phyloP scores from a whole-genome alignment of 106 monocot species.

The Amphibolis antarctica region DNA sequence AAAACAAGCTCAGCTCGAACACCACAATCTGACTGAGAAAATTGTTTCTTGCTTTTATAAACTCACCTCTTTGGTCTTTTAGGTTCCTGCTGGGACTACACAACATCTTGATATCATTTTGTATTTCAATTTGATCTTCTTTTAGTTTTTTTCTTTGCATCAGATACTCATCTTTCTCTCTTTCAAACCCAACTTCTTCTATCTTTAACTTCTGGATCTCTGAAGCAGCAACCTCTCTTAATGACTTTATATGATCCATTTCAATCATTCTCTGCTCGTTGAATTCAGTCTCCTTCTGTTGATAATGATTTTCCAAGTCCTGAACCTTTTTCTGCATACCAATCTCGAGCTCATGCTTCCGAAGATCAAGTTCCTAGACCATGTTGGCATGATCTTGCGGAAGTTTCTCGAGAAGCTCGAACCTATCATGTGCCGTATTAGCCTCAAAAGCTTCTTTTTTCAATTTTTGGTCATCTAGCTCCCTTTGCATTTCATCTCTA shows the following conservation, averaged over 20 bases:
- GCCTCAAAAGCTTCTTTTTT: slow-evolving; percentile 63
- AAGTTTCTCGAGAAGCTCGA: slow-evolving; percentile 35
- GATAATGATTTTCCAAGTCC: slow-evolving; percentile 13
- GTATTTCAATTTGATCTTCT: slow-evolving; percentile 64
- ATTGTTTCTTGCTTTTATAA: slow-evolving; percentile 45
- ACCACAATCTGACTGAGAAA: slow-evolving; percentile 26
- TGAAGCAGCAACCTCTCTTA: slow-evolving; percentile 27
- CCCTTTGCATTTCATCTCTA: slow-evolving; percentile 27
- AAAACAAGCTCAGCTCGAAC: slow-evolving; percentile 29
- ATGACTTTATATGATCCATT: too few relatives aligned
- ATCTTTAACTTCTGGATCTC: too few relatives aligned
- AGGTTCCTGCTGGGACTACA: slow-evolving; percentile 49
- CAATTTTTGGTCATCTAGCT: slow-evolving; percentile 47
- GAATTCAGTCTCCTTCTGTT: slow-evolving; percentile 19
- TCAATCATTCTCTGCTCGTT: too few relatives aligned
- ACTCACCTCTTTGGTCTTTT: slow-evolving; percentile 58
- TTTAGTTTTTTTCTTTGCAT: too few relatives aligned
- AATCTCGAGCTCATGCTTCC: slow-evolving; percentile 23
- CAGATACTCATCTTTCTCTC: too few relatives aligned
- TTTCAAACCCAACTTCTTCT: too few relatives aligned
- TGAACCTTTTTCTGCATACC: slow-evolving; percentile 12
- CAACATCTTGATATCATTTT: slow-evolving; percentile 67
- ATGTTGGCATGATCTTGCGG: slow-evolving; percentile 16
- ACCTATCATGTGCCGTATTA: slow-evolving; percentile 40
- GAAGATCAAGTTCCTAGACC: slow-evolving; percentile 10